Evolutionary conservation across 2,329 filamentous ascomycete species (phyloP).

Genomic region (Ophiosphaerella korrae): DNA sequence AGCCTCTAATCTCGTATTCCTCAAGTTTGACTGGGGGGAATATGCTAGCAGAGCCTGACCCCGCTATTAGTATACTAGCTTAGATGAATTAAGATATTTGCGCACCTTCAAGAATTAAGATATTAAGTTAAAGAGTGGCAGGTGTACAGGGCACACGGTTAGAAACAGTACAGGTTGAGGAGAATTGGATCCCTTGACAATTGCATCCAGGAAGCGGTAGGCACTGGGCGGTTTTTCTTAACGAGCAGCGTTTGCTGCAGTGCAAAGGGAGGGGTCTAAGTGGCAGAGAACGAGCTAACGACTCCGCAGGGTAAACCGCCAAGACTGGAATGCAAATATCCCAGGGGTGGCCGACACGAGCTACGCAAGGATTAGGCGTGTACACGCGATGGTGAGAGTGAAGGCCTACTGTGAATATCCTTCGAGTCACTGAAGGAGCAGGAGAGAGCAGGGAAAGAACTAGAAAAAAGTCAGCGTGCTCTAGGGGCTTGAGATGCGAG

Average conservation of each 20-base stretch:
- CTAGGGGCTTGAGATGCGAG: background rate
- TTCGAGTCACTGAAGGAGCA: conserved; percentile 23
- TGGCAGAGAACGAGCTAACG: conserved; percentile 61
- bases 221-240: conserved; percentile 43
- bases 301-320: conserved; percentile 53
- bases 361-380: conserved; percentile 37
- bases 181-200: conserved; percentile 46
- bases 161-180: conserved; percentile 39
- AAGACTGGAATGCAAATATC: conserved; percentile 53
- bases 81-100: conserved; percentile 3
- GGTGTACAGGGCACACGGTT: conserved; percentile 39
- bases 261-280: conserved; percentile 39
- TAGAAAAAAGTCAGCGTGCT: conserved; percentile 11
- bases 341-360: conserved; percentile 45
- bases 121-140: conserved; percentile 52
- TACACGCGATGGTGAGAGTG: background rate
- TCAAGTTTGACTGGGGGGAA: conserved; percentile 43
- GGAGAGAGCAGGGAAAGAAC: conserved; percentile 19
- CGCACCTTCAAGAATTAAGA: conserved; percentile 57
- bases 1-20: conserved; percentile 43
- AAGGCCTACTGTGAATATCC: conserved; percentile 29
- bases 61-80: conserved; percentile 14
- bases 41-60: conserved; percentile 44
- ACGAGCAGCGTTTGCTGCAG: conserved; percentile 41
- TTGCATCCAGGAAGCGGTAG: conserved; percentile 51